Percentiles rank a stretch among this genome's conserved stretches.
Conservation (phyloP, 1,284 basidiomycete genomes). For the Volvariella surrecta region DNA sequence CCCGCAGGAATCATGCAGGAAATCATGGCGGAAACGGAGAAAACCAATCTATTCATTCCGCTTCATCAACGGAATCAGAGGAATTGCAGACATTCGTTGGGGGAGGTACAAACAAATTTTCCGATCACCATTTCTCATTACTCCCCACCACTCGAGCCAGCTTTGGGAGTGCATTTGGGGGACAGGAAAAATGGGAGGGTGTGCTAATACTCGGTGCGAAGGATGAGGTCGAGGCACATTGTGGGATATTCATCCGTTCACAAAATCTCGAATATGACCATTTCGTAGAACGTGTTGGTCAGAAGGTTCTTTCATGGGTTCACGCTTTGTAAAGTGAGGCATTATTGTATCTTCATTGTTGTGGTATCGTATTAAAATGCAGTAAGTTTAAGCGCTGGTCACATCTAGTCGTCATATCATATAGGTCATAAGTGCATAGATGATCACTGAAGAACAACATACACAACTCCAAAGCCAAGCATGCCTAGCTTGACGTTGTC, state of each 20-base stretch:
- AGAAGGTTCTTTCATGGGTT: conserved; percentile 30
- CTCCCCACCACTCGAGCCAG: conserved; percentile 30
- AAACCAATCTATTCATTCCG: conserved; percentile 7
- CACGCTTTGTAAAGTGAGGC: no score
- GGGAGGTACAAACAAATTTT: conserved; percentile 12
- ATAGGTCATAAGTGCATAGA: no score
- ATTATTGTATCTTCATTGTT: no score
- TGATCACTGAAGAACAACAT: no score
- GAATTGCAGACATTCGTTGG: conserved; percentile 13
- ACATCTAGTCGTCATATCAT: no score
- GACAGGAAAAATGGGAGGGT: conserved; percentile 38
- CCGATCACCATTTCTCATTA: conserved; percentile 39
- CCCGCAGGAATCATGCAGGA: conserved; percentile 12
- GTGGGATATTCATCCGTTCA: conserved; percentile 41
- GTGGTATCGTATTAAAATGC: no score
- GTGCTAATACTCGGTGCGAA: conserved; percentile 37
- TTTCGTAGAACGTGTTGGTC: conserved; percentile 36
- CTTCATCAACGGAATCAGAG: background rate
- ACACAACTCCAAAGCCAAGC: no score
- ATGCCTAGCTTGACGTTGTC: no score
- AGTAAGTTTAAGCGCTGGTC: no score
- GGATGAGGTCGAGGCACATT: conserved; percentile 48
- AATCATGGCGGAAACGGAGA: conserved; percentile 16
- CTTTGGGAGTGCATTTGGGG: conserved; percentile 26
- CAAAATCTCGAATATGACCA: conserved; percentile 42